These are phyloP conservation scores for Ilyonectria robusta DNA, from an alignment of 2,329 filamentous ascomycete species.

Conservation along the genomic window DNA sequence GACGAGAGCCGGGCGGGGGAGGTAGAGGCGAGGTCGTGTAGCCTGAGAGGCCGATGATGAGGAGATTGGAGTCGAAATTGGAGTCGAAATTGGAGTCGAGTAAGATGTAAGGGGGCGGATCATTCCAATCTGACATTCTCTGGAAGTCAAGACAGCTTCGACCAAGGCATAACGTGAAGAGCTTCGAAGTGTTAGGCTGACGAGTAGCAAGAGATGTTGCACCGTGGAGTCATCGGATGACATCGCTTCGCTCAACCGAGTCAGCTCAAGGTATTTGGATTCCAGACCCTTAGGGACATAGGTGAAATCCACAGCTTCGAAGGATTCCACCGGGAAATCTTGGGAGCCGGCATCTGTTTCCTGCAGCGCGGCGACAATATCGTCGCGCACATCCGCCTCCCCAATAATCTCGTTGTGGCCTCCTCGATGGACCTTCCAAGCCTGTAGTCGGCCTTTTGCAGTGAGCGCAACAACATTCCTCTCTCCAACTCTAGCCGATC, in stretches of 20 bases:
- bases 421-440: conserved; percentile 91
- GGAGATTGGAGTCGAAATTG: conserved; percentile 65
- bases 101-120: conserved; percentile 79
- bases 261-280: conserved; percentile 64
- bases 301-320: conserved; percentile 86
- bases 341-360: conserved; percentile 64
- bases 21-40: conserved; percentile 75
- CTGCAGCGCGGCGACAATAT: conserved; percentile 74
- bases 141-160: conserved; percentile 75
- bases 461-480: conserved; percentile 87
- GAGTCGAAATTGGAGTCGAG: conserved; percentile 67
- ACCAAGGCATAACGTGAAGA: conserved; percentile 79
- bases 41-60: conserved; percentile 52
- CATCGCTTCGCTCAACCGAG: conserved; percentile 65
- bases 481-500: conserved; percentile 81
- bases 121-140: conserved; percentile 71
- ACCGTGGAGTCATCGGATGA: conserved; percentile 65
- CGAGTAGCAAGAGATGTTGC: conserved; percentile 74
- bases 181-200: conserved; percentile 67
- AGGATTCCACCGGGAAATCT: conserved; percentile 68
- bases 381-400: conserved; percentile 78
- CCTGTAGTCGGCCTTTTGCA: conserved; percentile 81
- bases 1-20: conserved; percentile 84
- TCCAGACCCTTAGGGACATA: conserved; percentile 72
- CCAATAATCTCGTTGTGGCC: conserved; percentile 83